Conservation (phyloP, 116 monocot species). For the Posidonia oceanica region DNA sequence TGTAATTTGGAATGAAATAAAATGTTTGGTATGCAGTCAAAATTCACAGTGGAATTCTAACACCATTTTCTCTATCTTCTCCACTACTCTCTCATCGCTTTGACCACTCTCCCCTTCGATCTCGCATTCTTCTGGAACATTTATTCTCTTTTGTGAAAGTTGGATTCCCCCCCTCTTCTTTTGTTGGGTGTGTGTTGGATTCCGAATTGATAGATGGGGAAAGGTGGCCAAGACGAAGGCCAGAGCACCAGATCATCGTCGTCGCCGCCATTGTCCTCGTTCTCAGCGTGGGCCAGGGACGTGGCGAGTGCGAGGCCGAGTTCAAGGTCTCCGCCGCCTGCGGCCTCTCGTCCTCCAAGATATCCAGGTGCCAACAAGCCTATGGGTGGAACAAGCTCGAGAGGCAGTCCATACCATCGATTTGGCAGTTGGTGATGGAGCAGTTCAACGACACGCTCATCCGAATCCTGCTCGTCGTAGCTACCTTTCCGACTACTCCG, state of each 20-base stretch:
- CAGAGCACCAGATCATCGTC: background rate
- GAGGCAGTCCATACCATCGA: constrained; percentile 65
- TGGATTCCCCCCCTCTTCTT: too few relatives aligned
- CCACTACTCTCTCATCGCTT: too few relatives aligned
- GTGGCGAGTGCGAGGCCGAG: constrained; percentile 53
- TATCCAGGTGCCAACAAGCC: background rate
- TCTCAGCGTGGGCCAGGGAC: constrained; percentile 76
- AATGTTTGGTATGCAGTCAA: too few relatives aligned
- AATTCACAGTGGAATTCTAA: too few relatives aligned
- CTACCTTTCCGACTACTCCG: background rate
- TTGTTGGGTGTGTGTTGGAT: too few relatives aligned
- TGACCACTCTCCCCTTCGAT: too few relatives aligned
- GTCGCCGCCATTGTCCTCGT: background rate
- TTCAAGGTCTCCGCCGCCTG: constrained; percentile 33
- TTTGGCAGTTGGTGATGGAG: constrained; percentile 62
- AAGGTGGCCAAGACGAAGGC: constrained; percentile 1
- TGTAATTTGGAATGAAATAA: too few relatives aligned
- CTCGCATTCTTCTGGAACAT: too few relatives aligned
- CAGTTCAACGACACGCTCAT: constrained; percentile 90
- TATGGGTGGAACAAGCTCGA: constrained; percentile 72
- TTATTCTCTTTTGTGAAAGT: too few relatives aligned
- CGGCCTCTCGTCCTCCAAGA: constrained; percentile 43
- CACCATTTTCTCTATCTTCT: too few relatives aligned
- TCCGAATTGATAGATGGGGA: background rate
- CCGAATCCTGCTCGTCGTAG: constrained; percentile 77